Percentiles rank a stretch among this genome's conserved stretches.
These are phyloP conservation scores for Eimeria nieschulzi DNA, from an alignment of 169 alveolate species.

Conservation along the genomic window DNA sequence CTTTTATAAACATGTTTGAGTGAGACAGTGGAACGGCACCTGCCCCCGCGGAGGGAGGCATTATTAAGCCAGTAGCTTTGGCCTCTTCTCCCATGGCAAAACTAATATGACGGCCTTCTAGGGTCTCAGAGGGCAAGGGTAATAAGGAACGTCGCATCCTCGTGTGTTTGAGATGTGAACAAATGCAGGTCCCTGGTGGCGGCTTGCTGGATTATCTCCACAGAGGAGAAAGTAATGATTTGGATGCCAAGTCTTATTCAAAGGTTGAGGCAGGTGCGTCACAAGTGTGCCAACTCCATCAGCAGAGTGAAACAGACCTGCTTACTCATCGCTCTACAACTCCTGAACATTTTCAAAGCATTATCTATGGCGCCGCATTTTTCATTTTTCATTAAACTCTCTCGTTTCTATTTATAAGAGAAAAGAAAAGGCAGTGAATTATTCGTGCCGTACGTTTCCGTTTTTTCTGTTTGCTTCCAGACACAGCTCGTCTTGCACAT, in stretches of 20 bases:
- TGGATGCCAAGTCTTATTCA: constrained; percentile 76
- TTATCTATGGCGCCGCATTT: too few species aligned
- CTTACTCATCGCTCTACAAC: too few species aligned
- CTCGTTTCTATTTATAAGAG: neutral
- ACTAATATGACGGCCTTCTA: neutral
- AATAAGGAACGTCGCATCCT: too few species aligned
- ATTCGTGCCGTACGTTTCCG: neutral
- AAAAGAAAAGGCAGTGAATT: too few species aligned
- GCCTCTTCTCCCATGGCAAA: neutral
- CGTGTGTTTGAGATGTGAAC: neutral
- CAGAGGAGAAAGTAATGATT: constrained; percentile 60
- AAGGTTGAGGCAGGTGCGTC: constrained; percentile 69
- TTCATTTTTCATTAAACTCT: neutral
- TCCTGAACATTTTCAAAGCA: too few species aligned
- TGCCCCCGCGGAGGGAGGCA: neutral
- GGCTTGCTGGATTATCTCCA: constrained; percentile 71
- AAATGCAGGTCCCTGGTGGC: constrained; percentile 64
- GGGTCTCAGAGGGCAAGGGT: neutral
- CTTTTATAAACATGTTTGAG: constrained; percentile 35
- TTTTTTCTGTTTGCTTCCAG: neutral
- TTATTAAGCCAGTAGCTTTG: neutral
- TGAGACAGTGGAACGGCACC: constrained; percentile 1
- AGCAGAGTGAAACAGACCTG: neutral
- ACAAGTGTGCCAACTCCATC: neutral
- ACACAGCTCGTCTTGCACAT: constrained; percentile 43